Evolutionary conservation across 2,329 filamentous ascomycete species (phyloP).

Genomic region (Aspergillus fijiensis): DNA sequence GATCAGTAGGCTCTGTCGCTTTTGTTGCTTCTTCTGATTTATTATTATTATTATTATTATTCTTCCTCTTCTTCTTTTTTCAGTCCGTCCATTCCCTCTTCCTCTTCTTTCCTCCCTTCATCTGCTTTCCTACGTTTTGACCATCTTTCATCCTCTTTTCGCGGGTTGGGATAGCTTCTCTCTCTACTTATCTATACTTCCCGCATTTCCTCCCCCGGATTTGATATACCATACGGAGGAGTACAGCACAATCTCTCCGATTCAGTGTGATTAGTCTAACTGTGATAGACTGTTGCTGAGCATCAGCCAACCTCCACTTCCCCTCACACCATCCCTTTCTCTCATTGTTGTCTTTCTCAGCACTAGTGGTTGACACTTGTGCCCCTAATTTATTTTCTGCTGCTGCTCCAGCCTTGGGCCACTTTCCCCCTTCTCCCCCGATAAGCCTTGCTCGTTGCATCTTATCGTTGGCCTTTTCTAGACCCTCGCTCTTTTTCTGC

Average conservation of each 20-base stretch:
- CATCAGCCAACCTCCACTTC: neutral
- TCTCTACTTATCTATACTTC: constrained; percentile 3
- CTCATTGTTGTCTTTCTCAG: constrained; percentile 2
- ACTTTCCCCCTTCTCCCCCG: constrained; percentile 7
- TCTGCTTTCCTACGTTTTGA: neutral
- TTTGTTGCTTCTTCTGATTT: constrained; percentile 2
- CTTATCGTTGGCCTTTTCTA: constrained; percentile 19
- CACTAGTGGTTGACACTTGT: neutral
- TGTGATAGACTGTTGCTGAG: no score
- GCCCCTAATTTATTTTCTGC: constrained; percentile 13
- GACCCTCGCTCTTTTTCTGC: constrained; percentile 12
- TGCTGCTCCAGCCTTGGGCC: neutral
- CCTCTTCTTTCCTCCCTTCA: constrained; percentile 7
- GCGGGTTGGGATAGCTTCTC: neutral
- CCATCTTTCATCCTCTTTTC: neutral
- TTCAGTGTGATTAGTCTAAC: neutral
- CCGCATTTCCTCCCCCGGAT: constrained; percentile 1
- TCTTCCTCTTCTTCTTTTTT: constrained; percentile 12
- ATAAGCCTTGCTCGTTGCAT: constrained; percentile 12
- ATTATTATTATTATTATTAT: neutral
- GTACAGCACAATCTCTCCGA: neutral
- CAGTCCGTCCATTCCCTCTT: constrained; percentile 10
- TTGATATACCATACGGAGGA: neutral
- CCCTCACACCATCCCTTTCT: constrained; percentile 7
- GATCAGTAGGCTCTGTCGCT: neutral